Conservation (phyloP, 345 rosid genomes). For the Crucihimalaya himalaica region DNA sequence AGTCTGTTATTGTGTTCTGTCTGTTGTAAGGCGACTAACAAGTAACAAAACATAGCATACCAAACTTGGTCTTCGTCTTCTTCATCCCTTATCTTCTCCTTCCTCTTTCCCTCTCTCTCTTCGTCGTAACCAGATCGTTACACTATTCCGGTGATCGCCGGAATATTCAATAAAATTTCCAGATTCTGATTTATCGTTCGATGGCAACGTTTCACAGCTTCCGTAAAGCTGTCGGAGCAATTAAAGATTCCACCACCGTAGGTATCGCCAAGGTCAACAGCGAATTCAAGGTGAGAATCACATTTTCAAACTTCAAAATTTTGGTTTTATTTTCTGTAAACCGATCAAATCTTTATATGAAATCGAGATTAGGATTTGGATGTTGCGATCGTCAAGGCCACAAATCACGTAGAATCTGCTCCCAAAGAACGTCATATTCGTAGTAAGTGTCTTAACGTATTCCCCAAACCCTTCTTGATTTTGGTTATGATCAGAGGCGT, state of each 20-base stretch:
- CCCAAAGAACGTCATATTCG: conserved; percentile 88
- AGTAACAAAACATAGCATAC: conserved; percentile 29
- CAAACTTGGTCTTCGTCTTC: conserved; percentile 29
- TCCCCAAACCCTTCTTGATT: neutral
- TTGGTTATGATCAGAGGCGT: neutral
- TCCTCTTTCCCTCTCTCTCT: neutral
- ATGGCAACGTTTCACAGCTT: conserved; percentile 56
- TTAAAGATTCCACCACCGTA: conserved; percentile 94
- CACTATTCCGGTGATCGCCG: conserved; percentile 12
- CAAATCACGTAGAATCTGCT: conserved; percentile 91
- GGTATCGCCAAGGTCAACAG: conserved; percentile 96
- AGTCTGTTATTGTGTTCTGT: conserved; percentile 44
- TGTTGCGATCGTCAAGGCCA: conserved; percentile 88
- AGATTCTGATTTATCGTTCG: neutral
- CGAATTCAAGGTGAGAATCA: conserved; percentile 72
- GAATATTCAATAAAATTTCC: neutral
- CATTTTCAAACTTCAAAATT: neutral
- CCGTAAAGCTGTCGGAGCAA: conserved; percentile 90
- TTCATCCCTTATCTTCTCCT: conserved; percentile 2
- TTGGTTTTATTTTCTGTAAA: neutral
- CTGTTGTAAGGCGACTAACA: conserved; percentile 30
- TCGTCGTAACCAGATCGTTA: conserved; percentile 3
- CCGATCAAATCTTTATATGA: neutral
- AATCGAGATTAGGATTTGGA: conserved; percentile 77
- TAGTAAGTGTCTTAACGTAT: conserved; percentile 45